Conservation (phyloP, 192 early-diverging fungal genomes). For the Radiomyces spectabilis region DNA sequence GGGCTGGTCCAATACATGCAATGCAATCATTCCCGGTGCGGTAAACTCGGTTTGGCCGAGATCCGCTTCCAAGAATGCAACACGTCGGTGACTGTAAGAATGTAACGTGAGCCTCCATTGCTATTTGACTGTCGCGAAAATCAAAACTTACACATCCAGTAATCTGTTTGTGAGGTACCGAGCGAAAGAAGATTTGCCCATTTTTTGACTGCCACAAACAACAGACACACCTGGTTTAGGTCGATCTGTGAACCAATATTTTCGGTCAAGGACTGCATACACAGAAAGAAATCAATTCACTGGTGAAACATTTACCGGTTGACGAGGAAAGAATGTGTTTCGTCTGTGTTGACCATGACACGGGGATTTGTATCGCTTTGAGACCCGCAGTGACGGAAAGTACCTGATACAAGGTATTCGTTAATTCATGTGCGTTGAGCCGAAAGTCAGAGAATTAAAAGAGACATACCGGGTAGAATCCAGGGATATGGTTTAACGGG, state of each 20-base stretch:
- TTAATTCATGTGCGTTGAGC: too few species aligned
- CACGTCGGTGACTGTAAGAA: conserved; percentile 44
- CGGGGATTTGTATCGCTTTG: conserved; percentile 25
- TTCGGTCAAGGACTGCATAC: not conserved
- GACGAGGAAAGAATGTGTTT: too few species aligned
- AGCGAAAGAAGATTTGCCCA: conserved; percentile 89
- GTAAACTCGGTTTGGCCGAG: conserved; percentile 89
- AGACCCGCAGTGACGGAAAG: too few species aligned
- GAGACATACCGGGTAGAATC: conserved; percentile 44
- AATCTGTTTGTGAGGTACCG: conserved; percentile 70
- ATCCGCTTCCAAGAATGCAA: conserved; percentile 89
- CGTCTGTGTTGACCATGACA: too few species aligned
- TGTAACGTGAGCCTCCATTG: not conserved
- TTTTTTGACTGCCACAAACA: conserved; percentile 71
- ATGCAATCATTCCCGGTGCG: conserved; percentile 68
- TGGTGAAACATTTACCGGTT: not conserved
- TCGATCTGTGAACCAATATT: too few species aligned
- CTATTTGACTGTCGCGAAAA: not conserved
- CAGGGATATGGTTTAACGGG: conserved; percentile 13
- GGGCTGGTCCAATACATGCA: conserved; percentile 65
- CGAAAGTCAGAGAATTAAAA: not conserved
- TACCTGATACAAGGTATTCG: too few species aligned
- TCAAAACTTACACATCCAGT: conserved; percentile 47
- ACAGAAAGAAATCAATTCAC: conserved; percentile 1
- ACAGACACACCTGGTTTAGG: conserved; percentile 41